Base-by-base conservation (phyloP, 768 basidiomycete species). In the Kwoniella sp. region DNA sequence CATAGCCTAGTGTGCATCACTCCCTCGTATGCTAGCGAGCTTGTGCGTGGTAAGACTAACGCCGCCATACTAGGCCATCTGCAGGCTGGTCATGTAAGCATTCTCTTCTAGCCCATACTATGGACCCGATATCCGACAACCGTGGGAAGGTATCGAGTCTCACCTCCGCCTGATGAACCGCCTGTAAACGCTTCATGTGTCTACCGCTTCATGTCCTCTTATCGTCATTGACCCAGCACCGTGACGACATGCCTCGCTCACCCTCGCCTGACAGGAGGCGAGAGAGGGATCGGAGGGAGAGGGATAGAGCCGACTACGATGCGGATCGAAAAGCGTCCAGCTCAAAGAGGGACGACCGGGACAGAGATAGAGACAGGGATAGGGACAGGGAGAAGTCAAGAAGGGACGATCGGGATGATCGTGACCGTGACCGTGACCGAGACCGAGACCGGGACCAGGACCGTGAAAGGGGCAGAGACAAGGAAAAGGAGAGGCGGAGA, bases 371-470 rank as follows among this genome's bases (percentile, higher is more conserved):
- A 32, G 50, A 52, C n/a, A 36, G 44, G 32, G 55, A 53, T 11
- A 50, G 48, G 15, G 57, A 45, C 33, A 29, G 51, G 34, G 47
- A 50, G 40, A 17, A 44, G 25, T 54, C 52, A 23, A 40, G 39
- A 17, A 46, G 70, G 45, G 75, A 77, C 25, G 57, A 58, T 22
- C 43, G 48, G 36, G 46, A 54, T 22, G 53, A 52, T 22, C 46
- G 53, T 22, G 51, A 53, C 51, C 63, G 62, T 25, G 77, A 76
- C 25, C 46, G 67, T 15, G 76, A 77, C n/a, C n/a, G n/a, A n/a
- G n/a, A 54, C 17, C 42, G 53, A 15, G 53, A 52, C 17, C 46
- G 53, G 26, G 51, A 53, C 51, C 63, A 61, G 27, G 77, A 76
- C 25, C 46, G 67, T 15, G 76, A 77, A 26, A 54, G 67, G 31